Conservation (phyloP, 2,329 filamentous ascomycete species). For the Helicocarpus griseus region DNA sequence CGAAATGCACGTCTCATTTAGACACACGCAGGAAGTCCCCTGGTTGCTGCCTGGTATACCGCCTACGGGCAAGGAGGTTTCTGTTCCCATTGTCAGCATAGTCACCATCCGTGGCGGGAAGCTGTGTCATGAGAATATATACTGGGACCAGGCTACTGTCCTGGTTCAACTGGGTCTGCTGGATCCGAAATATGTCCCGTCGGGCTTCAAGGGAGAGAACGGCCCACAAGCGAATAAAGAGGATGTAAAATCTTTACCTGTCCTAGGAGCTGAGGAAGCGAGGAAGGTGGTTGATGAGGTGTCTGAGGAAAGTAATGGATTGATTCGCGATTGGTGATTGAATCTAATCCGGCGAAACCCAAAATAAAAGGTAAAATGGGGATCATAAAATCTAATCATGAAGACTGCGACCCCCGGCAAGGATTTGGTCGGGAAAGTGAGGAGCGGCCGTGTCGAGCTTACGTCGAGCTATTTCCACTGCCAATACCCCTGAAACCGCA, state of each 20-base stretch:
- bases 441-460: too few species aligned
- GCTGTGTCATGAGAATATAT: slow-evolving; percentile 46
- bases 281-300: slow-evolving; percentile 22
- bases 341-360: too few species aligned
- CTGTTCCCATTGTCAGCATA: slow-evolving; percentile 48
- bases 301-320: slow-evolving; percentile 11
- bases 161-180: slow-evolving; percentile 50
- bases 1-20: slow-evolving; percentile 48
- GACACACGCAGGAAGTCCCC: slow-evolving; percentile 45
- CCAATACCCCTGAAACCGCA: neutral
- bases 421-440: too few species aligned
- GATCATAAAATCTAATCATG: too few species aligned
- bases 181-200: slow-evolving; percentile 44
- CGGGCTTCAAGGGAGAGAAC: slow-evolving; percentile 21
- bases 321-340: slow-evolving; percentile 3
- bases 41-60: slow-evolving; percentile 52
- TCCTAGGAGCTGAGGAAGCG: slow-evolving; percentile 26
- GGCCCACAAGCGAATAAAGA: slow-evolving; percentile 9
- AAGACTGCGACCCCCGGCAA: too few species aligned
- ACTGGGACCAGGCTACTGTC: slow-evolving; percentile 55
- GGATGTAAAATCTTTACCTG: slow-evolving; percentile 23
- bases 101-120: slow-evolving; percentile 44
- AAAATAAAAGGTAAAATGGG: too few species aligned
- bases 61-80: slow-evolving; percentile 47
- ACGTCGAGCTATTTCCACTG: neutral